These are phyloP conservation scores for Begonia masoniana DNA, from an alignment of 306 rosid species.

Conservation along the genomic window DNA sequence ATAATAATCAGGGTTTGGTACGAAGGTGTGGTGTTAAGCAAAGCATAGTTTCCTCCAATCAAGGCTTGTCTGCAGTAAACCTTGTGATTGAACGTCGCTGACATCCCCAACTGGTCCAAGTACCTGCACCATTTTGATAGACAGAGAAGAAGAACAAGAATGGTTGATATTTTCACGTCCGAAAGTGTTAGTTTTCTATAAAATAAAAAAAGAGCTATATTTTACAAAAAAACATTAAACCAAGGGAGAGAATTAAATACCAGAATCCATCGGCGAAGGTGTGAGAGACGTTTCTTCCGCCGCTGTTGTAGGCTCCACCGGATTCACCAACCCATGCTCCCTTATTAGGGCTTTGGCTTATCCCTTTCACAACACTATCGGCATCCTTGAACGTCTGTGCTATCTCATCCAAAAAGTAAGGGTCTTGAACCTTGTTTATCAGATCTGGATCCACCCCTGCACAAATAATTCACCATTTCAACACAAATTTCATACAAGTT, in stretches of 20 bases:
- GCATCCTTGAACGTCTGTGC: constrained; percentile 32
- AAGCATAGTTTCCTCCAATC: constrained; percentile 58
- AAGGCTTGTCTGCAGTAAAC: constrained; percentile 55
- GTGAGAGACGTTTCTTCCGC: constrained; percentile 48
- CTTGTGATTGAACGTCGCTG: constrained; percentile 35
- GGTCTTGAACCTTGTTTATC: constrained; percentile 36
- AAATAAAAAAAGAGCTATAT: no score
- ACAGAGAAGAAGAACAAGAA: background rate
- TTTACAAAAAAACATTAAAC: no score
- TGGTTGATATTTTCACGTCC: background rate
- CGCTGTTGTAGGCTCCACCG: constrained; percentile 73
- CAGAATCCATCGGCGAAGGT: constrained; percentile 55
- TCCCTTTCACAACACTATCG: constrained; percentile 5
- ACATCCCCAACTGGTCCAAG: constrained; percentile 56
- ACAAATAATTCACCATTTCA: background rate
- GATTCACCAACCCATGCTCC: constrained; percentile 68
- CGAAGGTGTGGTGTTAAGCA: constrained; percentile 47
- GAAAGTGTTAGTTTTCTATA: no score
- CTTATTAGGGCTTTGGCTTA: constrained; percentile 21
- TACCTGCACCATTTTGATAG: constrained; percentile 23
- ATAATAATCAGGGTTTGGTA: constrained; percentile 60
- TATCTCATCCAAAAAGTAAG: constrained; percentile 25
- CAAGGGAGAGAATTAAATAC: constrained; percentile 11
- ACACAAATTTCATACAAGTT: background rate
- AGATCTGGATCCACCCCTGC: constrained; percentile 41